Evolutionary conservation across 139 green algal genomes (phyloP), one percentile per base, ranked within the genome.

Genomic region (Yamagishiella unicocca): DNA sequence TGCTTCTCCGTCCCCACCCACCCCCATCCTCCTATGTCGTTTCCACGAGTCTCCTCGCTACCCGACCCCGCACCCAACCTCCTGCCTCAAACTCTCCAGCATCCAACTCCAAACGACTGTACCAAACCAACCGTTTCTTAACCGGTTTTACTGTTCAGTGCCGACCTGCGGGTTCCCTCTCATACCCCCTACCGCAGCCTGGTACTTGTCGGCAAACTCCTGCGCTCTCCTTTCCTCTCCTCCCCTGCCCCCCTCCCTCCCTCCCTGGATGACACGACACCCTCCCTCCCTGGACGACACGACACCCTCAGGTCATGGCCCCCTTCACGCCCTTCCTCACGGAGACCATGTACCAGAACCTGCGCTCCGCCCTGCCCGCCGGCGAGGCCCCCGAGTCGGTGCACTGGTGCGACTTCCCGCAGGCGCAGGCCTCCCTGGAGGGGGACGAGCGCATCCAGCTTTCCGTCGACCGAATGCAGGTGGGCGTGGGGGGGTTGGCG

Each of bases 321-420:
- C 98, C 98, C 80, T 99, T 99, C 93, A 99, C 98, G 2, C 98
- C 98, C 55, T 99, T 99, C 95, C 96, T 99, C 74, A 96, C 92
- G n/a, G 98, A 99, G 93, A 74, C 89, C n/a, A 98, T 99, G 95
- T 99, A 99, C 94, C 95, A 97, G 83, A 99, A 99, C 90, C 95
- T 99, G 77, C 87, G 92, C 46, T 73, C 89, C 4, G 90, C 79
- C 2, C 83, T 97, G 78, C 92, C 94, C 19, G 37, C 74, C 37
- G 90, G 45, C 31, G 43, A 80, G 72, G 45, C 84, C 24, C 95
- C 95, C 3, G 88, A 90, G 82, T 94, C 85, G 17, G 93, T 99
- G 50, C 97, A 99, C 92, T 99, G 94, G 73, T 97, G 93, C 71
- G 90, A 95, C 85, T 96, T 99, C 89, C 97, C 97, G 0, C 33